Base-by-base conservation (phyloP, 768 basidiomycete genomes). In the button mushroom (Agaricus bisporus) region DNA sequence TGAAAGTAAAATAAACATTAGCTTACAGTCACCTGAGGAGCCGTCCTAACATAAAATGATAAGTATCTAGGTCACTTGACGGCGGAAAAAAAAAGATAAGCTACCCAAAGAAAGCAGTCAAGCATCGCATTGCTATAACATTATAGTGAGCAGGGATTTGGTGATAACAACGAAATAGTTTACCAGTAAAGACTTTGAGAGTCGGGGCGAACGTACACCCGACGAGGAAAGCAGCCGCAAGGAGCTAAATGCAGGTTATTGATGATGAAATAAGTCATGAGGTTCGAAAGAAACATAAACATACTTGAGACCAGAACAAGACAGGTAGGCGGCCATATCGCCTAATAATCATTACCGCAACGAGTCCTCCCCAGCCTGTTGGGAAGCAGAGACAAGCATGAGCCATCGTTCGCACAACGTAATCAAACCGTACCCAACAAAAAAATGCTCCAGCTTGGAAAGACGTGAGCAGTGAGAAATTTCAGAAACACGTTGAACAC, bases 221-320 rank as follows among this genome's bases (percentile, higher is more conserved):
- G 17, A 68, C 59, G 12, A 68, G 67, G 69, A 83, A 86, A 1
- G 73, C 79, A 11, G 83, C 61, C 0, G 81, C 77, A 20, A 85
- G 63, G 11, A 86, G 58, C 79, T 83, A 45, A 14, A 18, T 43
- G 29, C 4, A 35, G 6, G 10, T 8, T 7, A 10, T 11, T 29
- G 8, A n/a, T 17, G 37, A 10, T 39, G 35, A 38, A 18, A 49
- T 22, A 22, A 22, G 22, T 15, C 10, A 39, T 2, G 29, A 18
- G 17, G 4, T 18, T 32, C 8, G 9, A 29, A 15, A 14, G n/a
- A n/a, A 25, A 53, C 32, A 25, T 35, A 35, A 29, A 56, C 70
- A 20, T 51, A 80, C 80, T 68, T 86, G 85, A 0, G 82, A 82
- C 85, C 85, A 88, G 68, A 86, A 86, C 35, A 88, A 64, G 11